These are phyloP conservation scores for Entomortierella lignicola DNA, from an alignment of 192 early-diverging fungal genomes.

Conservation along the genomic window DNA sequence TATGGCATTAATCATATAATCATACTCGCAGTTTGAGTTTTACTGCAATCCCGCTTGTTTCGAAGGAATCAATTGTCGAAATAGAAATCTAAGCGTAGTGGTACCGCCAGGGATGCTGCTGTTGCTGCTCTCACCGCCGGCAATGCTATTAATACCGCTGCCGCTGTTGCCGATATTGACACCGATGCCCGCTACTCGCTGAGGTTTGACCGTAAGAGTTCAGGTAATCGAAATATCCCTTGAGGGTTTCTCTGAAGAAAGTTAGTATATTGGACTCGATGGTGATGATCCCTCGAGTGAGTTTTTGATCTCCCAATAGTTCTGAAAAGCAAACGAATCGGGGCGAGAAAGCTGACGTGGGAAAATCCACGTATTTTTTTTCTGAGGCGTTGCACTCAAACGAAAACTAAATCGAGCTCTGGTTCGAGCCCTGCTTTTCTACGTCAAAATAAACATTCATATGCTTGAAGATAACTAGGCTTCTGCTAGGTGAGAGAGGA, in stretches of 20 bases:
- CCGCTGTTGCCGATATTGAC: too few species aligned
- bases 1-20: conserved; percentile 2
- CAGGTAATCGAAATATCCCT: not conserved
- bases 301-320: not conserved
- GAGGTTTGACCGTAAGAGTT: not conserved
- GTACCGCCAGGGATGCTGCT: too few species aligned
- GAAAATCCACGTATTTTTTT: too few species aligned
- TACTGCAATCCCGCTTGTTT: conserved; percentile 1
- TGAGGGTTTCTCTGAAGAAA: not conserved
- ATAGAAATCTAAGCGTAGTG: not conserved
- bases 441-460: too few species aligned
- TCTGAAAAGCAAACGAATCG: too few species aligned
- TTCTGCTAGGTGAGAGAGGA: too few species aligned
- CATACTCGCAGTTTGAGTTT: not conserved
- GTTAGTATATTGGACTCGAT: conserved; percentile 1
- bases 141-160: too few species aligned
- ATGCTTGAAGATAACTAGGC: too few species aligned
- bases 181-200: not conserved
- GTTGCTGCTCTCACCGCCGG: too few species aligned
- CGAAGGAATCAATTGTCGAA: not conserved
- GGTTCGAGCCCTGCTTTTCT: not conserved
- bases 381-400: too few species aligned
- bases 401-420: too few species aligned
- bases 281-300: not conserved
- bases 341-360: too few species aligned